Evolutionary conservation across 1,284 basidiomycete genomes (phyloP).

Genomic region (Rhodotorula sp.): DNA sequence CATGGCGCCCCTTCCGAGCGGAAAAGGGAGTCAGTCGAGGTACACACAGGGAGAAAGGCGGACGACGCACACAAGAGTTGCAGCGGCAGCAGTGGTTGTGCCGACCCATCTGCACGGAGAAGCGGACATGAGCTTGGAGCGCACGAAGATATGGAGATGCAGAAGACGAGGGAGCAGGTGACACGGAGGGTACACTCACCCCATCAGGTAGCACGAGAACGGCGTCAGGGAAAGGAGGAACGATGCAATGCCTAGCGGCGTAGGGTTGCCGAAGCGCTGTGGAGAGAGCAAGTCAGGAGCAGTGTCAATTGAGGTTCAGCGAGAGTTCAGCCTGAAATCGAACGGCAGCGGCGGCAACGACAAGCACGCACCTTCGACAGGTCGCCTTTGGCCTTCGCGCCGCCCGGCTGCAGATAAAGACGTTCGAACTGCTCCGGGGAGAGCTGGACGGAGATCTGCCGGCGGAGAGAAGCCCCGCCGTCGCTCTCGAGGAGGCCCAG

Average conservation of each 20-base stretch:
- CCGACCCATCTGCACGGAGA: conserved; percentile 16
- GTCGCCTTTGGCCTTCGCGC: conserved; percentile 43
- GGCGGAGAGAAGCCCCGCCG: conserved; percentile 29
- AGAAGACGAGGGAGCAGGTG: too few relatives aligned
- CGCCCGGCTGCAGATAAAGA: conserved; percentile 44
- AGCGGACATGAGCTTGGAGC: neutral
- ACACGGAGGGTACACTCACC: neutral
- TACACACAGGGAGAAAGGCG: neutral
- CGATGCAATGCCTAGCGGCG: conserved; percentile 38
- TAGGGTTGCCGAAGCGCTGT: conserved; percentile 45
- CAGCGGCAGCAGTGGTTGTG: conserved; percentile 16
- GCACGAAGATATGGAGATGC: too few relatives aligned
- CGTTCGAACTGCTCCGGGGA: conserved; percentile 27
- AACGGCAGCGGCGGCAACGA: too few relatives aligned
- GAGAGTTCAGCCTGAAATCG: neutral
- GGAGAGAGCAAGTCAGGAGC: neutral
- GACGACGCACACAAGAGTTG: conserved; percentile 11
- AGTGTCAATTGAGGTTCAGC: too few relatives aligned
- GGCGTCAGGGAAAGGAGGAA: conserved; percentile 41
- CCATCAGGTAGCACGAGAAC: conserved; percentile 31
- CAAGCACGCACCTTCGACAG: conserved; percentile 22
- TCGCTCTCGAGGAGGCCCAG: conserved; percentile 15
- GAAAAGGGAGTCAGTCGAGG: neutral
- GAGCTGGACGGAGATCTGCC: conserved; percentile 34
- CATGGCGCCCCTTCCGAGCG: conserved; percentile 20